Percentiles rank a stretch among this genome's conserved stretches.
Conservation (phyloP, 2,329 filamentous ascomycete genomes). For the Epichloe sp. region DNA sequence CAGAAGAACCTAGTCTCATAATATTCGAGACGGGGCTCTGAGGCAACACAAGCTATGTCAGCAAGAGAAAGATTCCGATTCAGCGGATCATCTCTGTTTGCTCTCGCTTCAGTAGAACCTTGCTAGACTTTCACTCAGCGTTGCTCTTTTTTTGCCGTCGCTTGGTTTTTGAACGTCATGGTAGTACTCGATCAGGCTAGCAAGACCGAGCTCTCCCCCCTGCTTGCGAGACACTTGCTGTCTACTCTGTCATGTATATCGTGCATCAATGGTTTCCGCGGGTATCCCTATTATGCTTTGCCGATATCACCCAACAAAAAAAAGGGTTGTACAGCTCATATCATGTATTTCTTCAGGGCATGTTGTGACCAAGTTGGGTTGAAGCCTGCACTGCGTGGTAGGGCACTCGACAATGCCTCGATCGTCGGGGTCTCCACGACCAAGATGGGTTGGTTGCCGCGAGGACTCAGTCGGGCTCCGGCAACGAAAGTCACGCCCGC, state of each 20-base stretch:
- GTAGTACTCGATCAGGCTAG: background rate
- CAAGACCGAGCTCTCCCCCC: background rate
- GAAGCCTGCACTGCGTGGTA: background rate
- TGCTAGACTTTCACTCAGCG: background rate
- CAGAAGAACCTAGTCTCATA: background rate
- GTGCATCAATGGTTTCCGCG: background rate
- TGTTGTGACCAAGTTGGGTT: background rate
- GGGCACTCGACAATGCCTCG: background rate
- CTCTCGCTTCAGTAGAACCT: background rate
- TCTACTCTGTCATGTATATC: background rate
- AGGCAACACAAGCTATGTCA: slow-evolving; percentile 3
- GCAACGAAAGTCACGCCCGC: background rate
- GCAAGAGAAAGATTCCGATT: slow-evolving; percentile 1
- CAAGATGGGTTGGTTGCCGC: background rate
- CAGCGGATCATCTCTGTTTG: slow-evolving; percentile 1
- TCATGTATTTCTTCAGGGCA: background rate
- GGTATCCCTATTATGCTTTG: background rate
- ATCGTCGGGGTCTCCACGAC: background rate
- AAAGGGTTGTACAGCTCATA: background rate
- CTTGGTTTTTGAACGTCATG: background rate
- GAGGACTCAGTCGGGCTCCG: background rate
- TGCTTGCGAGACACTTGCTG: background rate
- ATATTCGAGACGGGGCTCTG: background rate
- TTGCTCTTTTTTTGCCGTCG: background rate
- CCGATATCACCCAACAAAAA: background rate